Base-by-base conservation (phyloP, 2,329 filamentous ascomycete species). In the Leptographium galeiforme region DNA sequence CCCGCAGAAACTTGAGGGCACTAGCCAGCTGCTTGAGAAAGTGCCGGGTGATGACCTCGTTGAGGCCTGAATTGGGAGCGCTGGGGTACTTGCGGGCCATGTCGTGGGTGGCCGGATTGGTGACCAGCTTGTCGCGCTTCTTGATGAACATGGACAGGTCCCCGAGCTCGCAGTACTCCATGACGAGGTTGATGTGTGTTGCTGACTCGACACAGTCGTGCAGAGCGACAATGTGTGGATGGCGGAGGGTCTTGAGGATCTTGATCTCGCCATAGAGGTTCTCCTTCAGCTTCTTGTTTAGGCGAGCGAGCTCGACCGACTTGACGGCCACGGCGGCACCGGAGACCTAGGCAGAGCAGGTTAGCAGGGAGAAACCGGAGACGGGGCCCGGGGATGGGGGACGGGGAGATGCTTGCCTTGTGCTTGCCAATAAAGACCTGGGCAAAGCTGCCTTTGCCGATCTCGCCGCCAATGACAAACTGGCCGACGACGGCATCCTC, bases 101-200 rank as follows among this genome's bases (percentile, higher is more conserved):
- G 61, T 95, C 89, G 63, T 82, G 80, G 4, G 91, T 93, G 52
- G 87, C 85, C 33, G 86, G 82, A 65, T 95, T 86, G 50, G 84
- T 85, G 46, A 76, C 78, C 47, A 96, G 79, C 64, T 84, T 87
- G 56, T 91, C 83, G 56, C 91, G 81, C 71, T 93, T 94, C 76
- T 93, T 95, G 72, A 98, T 96, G 69, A 98, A 97, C 52, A 91
- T 77, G 12, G 93, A 95, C 55, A 98, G 72, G 65, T 98, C 93
- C 25, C 93, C 91, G 43, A 98, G 78, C 65, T 95, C 89, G 71
- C 93, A 97, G 70, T 94, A 97, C 71, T 98, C 93, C 91, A 97
- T 98, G 58, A 97, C 84, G 55, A 98, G 79, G 70, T 98, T 93
- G 70, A 97, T 96, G 64, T 95, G 87, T 25, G 84, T 84, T 4